Conservation (phyloP, 306 rosid species). For the Ammopiptanthus mongolicus region DNA sequence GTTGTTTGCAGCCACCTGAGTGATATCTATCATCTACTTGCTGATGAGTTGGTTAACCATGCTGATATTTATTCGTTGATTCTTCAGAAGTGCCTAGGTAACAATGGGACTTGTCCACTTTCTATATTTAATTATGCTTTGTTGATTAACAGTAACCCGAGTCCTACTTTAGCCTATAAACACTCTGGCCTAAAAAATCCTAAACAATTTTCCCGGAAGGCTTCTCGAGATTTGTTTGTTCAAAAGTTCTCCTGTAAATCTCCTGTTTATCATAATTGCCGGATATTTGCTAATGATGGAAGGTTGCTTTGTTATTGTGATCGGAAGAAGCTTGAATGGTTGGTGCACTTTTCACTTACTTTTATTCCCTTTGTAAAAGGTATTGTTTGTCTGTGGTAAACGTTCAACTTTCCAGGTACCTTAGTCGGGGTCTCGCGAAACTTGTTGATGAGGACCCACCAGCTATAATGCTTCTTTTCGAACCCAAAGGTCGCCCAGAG, state of each 20-base stretch:
- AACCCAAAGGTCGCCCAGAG: conserved; percentile 99
- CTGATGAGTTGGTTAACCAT: conserved; percentile 38
- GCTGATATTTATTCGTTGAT: conserved; percentile 49
- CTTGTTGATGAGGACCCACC: conserved; percentile 78
- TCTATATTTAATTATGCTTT: conserved; percentile 72
- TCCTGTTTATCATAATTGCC: conserved; percentile 94
- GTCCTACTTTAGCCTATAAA: conserved; percentile 42
- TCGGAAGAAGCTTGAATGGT: conserved; percentile 91
- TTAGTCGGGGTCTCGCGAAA: conserved; percentile 72
- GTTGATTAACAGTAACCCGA: conserved; percentile 51
- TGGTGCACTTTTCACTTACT: conserved; percentile 35
- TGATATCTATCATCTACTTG: conserved; percentile 58
- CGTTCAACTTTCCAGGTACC: conserved; percentile 56
- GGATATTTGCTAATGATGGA: conserved; percentile 93
- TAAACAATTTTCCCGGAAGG: conserved; percentile 51
- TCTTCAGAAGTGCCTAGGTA: conserved; percentile 81
- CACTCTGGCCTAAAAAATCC: conserved; percentile 40
- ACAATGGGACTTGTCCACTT: conserved; percentile 73
- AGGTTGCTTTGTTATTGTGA: conserved; percentile 96
- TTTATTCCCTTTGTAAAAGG: neutral
- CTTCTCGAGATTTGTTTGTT: conserved; percentile 85
- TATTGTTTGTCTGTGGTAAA: conserved; percentile 20
- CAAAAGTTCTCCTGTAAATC: conserved; percentile 89
- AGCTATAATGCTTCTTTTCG: conserved; percentile 91
- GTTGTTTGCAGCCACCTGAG: conserved; percentile 69